A percentile compares a stretch with the other conserved stretches of the same genome.
These are phyloP conservation scores for Eucalyptus tenuipes DNA, from an alignment of 345 rosid genomes.

Conservation along the genomic window DNA sequence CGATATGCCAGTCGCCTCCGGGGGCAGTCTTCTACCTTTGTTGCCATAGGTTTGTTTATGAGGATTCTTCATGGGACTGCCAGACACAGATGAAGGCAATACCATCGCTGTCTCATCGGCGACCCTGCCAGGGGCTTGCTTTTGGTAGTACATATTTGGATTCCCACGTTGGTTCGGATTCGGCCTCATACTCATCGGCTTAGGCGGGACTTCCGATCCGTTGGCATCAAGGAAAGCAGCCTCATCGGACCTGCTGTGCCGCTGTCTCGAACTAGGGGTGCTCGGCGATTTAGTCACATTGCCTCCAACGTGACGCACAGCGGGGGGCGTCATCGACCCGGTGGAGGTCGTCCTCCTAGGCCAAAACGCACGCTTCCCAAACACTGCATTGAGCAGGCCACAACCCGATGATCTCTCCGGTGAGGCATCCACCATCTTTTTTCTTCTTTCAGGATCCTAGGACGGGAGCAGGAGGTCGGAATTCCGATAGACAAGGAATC, in stretches of 20 bases:
- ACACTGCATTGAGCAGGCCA: conserved; percentile 49
- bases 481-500: background rate
- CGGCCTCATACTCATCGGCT: background rate
- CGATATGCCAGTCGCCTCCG: conserved; percentile 46
- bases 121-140: conserved; percentile 1
- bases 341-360: conserved; percentile 46
- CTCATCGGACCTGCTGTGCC: conserved; percentile 39
- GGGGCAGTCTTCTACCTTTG: conserved; percentile 38
- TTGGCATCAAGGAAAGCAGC: conserved; percentile 9
- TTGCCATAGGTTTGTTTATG: conserved; percentile 4
- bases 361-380: conserved; percentile 49
- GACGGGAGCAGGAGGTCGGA: background rate
- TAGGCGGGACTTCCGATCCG: conserved; percentile 10
- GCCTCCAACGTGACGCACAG: background rate
- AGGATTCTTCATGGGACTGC: background rate
- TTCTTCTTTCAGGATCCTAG: background rate
- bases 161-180: background rate
- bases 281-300: conserved; percentile 24
- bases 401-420: conserved; percentile 53
- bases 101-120: background rate
- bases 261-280: conserved; percentile 14
- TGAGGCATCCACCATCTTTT: conserved; percentile 14
- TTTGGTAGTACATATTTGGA: background rate
- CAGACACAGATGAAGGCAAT: background rate
- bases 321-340: conserved; percentile 11